A percentile compares a stretch with the other conserved stretches of the same genome.
These are phyloP conservation scores for Cadophora sp. DNA, from an alignment of 2,329 filamentous ascomycete genomes.

Conservation along the genomic window DNA sequence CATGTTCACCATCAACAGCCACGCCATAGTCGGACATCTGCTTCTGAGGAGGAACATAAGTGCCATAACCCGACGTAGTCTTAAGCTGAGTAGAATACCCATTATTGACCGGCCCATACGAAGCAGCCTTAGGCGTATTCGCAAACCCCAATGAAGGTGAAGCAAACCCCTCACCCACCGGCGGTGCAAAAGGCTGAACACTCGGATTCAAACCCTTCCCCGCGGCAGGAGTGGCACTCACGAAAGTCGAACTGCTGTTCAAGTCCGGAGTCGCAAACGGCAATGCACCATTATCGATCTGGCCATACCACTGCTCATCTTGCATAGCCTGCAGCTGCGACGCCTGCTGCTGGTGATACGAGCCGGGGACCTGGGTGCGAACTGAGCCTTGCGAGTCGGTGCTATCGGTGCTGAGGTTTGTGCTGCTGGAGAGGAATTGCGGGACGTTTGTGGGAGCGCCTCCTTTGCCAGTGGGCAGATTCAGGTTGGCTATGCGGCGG, in stretches of 20 bases:
- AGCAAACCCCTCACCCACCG: neutral
- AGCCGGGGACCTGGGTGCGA: constrained; percentile 36
- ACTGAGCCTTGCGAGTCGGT: constrained; percentile 36
- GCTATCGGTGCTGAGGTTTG: constrained; percentile 22
- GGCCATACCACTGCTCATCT: constrained; percentile 1
- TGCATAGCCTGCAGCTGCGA: constrained; percentile 10
- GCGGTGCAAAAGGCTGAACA: constrained; percentile 17
- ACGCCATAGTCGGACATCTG: neutral
- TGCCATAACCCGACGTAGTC: neutral
- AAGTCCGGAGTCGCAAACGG: neutral
- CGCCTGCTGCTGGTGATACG: constrained; percentile 31
- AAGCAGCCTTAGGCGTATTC: neutral
- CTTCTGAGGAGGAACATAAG: neutral
- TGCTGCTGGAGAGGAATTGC: constrained; percentile 13
- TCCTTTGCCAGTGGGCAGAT: constrained; percentile 7
- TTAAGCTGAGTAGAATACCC: constrained; percentile 14
- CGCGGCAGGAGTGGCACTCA: neutral
- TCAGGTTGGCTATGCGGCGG: constrained; percentile 2
- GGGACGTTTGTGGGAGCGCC: neutral
- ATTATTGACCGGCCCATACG: constrained; percentile 1
- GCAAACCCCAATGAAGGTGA: neutral
- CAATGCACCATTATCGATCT: constrained; percentile 12
- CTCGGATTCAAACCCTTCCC: constrained; percentile 12
- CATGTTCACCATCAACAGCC: neutral
- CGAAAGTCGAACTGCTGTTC: constrained; percentile 8